Percentiles rank a stretch among this genome's conserved stretches.
Evolutionary conservation across 495 filamentous ascomycete genomes (phyloP).

Genomic region (Lophiostoma macrostomum): DNA sequence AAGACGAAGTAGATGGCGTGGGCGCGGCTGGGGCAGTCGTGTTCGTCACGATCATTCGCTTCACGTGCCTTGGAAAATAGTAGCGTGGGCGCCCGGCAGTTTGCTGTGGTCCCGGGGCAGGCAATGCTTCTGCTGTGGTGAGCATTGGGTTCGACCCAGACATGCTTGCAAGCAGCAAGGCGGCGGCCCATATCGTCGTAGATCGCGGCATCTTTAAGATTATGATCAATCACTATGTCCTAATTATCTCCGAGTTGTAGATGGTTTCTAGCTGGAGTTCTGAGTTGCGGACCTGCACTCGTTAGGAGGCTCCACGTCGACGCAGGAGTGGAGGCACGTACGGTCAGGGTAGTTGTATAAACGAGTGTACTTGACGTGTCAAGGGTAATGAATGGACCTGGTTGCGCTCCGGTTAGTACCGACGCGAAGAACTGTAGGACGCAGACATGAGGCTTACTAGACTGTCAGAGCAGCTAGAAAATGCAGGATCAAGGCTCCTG

Average conservation of each 20-base stretch:
- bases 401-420: not conserved
- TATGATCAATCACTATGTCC: slow-evolving; percentile 19
- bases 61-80: slow-evolving; percentile 49
- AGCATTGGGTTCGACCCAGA: slow-evolving; percentile 36
- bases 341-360: slow-evolving; percentile 35
- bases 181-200: slow-evolving; percentile 41
- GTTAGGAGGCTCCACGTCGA: slow-evolving; percentile 11
- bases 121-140: slow-evolving; percentile 43
- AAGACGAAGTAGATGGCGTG: slow-evolving; percentile 20
- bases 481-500: slow-evolving; percentile 23
- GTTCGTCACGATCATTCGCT: slow-evolving; percentile 42
- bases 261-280: slow-evolving; percentile 17
- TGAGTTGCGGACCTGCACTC: slow-evolving; percentile 9
- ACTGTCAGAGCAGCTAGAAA: slow-evolving; percentile 32
- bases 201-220: slow-evolving; percentile 37
- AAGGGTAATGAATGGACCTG: slow-evolving; percentile 32
- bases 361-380: slow-evolving; percentile 42
- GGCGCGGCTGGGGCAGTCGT: slow-evolving; percentile 33
- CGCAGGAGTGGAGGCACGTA: slow-evolving; percentile 13
- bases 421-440: not conserved
- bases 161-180: slow-evolving; percentile 38
- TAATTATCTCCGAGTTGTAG: slow-evolving; percentile 7
- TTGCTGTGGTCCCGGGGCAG: slow-evolving; percentile 41
- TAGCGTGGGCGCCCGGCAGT: slow-evolving; percentile 44
- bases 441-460: slow-evolving; percentile 23